Evolutionary conservation across 768 basidiomycete genomes (phyloP).

Genomic region (Boletus subparvulus): DNA sequence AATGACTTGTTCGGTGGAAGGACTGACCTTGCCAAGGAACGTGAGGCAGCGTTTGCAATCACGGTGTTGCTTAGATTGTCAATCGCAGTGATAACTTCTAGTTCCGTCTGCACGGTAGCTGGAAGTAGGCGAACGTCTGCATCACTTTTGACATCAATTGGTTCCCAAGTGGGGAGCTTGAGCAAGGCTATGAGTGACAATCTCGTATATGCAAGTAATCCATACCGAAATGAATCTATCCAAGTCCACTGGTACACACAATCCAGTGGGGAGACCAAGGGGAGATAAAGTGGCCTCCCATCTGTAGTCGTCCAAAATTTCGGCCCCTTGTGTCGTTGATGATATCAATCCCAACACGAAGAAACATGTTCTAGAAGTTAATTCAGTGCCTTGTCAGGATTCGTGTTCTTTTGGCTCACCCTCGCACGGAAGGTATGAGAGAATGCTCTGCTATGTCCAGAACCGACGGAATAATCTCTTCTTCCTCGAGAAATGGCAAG

Average conservation of each 20-base stretch:
- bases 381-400: constrained; percentile 7
- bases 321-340: constrained; percentile 87
- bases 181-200: constrained; percentile 2
- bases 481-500: constrained; percentile 92
- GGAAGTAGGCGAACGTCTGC: constrained; percentile 55
- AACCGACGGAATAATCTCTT: constrained; percentile 88
- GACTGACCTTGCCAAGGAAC: constrained; percentile 77
- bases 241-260: constrained; percentile 88
- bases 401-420: constrained; percentile 53
- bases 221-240: constrained; percentile 77
- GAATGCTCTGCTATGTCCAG: constrained; percentile 91
- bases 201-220: constrained; percentile 1
- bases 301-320: constrained; percentile 86
- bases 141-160: constrained; percentile 31
- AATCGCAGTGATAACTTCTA: constrained; percentile 84
- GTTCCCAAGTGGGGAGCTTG: constrained; percentile 75
- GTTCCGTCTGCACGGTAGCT: constrained; percentile 66
- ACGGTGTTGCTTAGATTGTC: constrained; percentile 95
- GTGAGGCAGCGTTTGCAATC: constrained; percentile 91
- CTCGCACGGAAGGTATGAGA: constrained; percentile 85
- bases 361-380: constrained; percentile 80
- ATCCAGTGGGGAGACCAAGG: constrained; percentile 80
- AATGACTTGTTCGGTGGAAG: not conserved
- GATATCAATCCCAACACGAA: constrained; percentile 93
- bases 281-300: constrained; percentile 93